Base-by-base conservation (phyloP, 2,329 filamentous ascomycete genomes). In the Phaeosphaeria sp. region DNA sequence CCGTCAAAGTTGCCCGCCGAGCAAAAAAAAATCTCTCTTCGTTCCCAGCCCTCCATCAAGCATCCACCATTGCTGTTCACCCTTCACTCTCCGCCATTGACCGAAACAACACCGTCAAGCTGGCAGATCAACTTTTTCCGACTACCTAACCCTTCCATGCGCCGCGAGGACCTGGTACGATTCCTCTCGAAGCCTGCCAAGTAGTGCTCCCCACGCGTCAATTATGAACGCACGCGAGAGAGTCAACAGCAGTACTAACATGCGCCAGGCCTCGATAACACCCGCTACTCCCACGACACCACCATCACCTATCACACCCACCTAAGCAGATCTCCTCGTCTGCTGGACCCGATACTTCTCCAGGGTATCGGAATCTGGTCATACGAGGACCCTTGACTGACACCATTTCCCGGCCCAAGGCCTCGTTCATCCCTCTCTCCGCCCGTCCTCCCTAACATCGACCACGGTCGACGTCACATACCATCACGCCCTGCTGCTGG, bases 171-270 rank as follows among this genome's bases (percentile, higher is more conserved):
- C 81, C 88, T 96, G 76, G 87, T 96, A 77, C 91, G 92, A 83
- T 95, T 96, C 84, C 88, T 97, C 72, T 96, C 92, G 78, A 95
- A 95, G 85, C 92, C 92, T 77, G 91, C 92, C 80, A 96, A 96
- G 93, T 96, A 82, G 9, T 7, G 33, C 22, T 6, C 10, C 22
- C 23, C 22, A 22, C 25, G 22, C 44, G 22, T 23, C 44, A 25
- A 23, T 6, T 25, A 3, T 22, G 15, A 27, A 21, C 6, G 6
- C 30, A 36, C 11, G 30, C 30, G 13, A 6, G 7, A 6, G 30
- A 13, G 30, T 7, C 7, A 27, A 7, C 4, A n/a, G 22, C 21
- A n/a, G 25, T 46, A 52, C 65, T 72, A 49, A 69, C 64, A 18
- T 23, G 36, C 13, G 15, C 11, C 65, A 89, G 87, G 83, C 87